These are phyloP conservation scores for Eremothecium sinecaudum DNA, from an alignment of 1,139 yeast species.

Conservation along the genomic window DNA sequence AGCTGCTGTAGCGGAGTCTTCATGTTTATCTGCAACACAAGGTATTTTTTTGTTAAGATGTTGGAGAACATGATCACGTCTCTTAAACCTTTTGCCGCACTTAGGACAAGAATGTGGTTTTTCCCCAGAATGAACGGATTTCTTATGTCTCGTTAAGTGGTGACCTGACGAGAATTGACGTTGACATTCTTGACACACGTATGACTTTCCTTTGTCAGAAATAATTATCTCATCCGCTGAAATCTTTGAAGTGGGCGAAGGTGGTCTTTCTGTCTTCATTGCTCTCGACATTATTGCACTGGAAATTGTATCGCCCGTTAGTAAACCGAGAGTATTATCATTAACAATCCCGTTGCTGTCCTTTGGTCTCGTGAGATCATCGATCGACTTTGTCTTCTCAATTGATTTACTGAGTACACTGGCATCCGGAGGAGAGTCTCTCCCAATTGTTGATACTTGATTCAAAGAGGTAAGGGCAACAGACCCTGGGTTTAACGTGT, in stretches of 20 bases:
- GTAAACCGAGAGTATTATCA: conserved; percentile 7
- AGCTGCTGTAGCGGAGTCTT: conserved; percentile 4
- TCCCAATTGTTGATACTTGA: conserved; percentile 19
- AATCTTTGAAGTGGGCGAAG: conserved; percentile 12
- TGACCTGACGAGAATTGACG: conserved; percentile 32
- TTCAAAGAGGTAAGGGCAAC: conserved; percentile 16
- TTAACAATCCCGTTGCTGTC: not conserved
- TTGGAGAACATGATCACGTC: conserved; percentile 32
- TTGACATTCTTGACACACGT: conserved; percentile 30
- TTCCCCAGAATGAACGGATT: conserved; percentile 32
- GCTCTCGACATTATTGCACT: conserved; percentile 1
- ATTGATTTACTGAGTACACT: conserved; percentile 4
- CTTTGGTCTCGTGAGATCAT: not conserved
- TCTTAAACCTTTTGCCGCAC: conserved; percentile 32
- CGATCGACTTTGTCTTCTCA: conserved; percentile 3
- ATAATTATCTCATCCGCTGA: conserved; percentile 27
- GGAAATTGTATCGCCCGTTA: conserved; percentile 3
- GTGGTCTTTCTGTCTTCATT: conserved; percentile 7
- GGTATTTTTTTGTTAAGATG: conserved; percentile 32
- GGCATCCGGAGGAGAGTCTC: conserved; percentile 15
- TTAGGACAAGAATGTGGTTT: conserved; percentile 33
- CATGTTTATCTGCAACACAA: conserved; percentile 14
- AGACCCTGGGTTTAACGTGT: conserved; percentile 16
- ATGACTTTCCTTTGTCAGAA: conserved; percentile 30
- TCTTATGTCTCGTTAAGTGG: conserved; percentile 32